Base-by-base conservation (phyloP, 768 basidiomycete genomes). In the Pulveroboletus sp. region DNA sequence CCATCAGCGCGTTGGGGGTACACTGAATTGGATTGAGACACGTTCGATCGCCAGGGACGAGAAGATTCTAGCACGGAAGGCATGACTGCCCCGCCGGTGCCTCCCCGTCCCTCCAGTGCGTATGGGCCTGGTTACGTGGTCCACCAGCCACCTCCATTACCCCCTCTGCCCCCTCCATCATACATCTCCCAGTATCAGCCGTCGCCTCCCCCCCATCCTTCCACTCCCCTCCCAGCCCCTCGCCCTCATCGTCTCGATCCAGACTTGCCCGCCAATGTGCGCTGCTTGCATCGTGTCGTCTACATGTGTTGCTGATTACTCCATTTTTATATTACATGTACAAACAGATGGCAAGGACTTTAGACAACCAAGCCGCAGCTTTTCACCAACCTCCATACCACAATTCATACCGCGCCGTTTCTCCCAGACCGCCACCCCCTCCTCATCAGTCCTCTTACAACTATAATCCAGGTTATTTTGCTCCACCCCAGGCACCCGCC, bases 211-310 rank as follows among this genome's bases (percentile, higher is more conserved):
- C 57, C 62, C 14, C 61, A 57, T 66, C 1, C 81, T 75, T 54
- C 79, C 74, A 75, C 55, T 59, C 79, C 52, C 74, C 84, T 4
- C 66, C 87, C 76, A 3, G 86, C 86, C 0, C 86, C 86, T 5
- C 73, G 81, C 10, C 84, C 86, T 0, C 81, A 84, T 57, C 76
- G 79, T 35, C 49, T 83, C 11, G 79, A 83, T 57, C 81, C 81
- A 9, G 73, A 72, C 53, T 63, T 86, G 1, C 81, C 84, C 17
- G 74, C 77, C 30, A 83, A 84, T 60, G 86, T 84, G 62, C 63
- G 78, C 73, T n/a, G 47, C 56, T 46, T 47, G 58, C 53, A 37
- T 44, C 24, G 15, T 53, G 54, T 53, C 53, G 46, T 51, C 48
- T 43, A 42, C 44, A 40, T 49, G 27, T 36, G 43, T 49, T 31